These are phyloP conservation scores for Eutrema yunnanense DNA, from an alignment of 345 rosid genomes.

Conservation along the genomic window DNA sequence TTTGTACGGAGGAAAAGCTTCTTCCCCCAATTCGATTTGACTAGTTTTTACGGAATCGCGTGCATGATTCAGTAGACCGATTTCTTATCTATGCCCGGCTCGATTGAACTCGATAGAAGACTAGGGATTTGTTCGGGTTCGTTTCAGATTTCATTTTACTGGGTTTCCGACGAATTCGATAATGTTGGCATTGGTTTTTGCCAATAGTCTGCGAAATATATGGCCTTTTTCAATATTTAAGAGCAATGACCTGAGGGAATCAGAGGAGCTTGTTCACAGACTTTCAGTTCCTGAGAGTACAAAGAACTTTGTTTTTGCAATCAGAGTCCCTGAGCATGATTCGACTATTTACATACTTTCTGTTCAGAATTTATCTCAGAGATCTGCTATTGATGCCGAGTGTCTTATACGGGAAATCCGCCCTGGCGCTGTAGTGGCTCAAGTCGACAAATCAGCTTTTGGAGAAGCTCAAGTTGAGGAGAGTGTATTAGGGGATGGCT, in stretches of 20 bases:
- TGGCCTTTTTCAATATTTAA: constrained; percentile 74
- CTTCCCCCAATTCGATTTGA: not conserved
- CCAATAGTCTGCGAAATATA: constrained; percentile 37
- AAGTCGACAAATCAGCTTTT: constrained; percentile 39
- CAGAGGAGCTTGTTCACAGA: constrained; percentile 49
- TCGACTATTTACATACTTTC: constrained; percentile 72
- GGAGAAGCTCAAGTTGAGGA: constrained; percentile 44
- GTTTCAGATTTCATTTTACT: too few species aligned
- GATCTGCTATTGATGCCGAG: constrained; percentile 72
- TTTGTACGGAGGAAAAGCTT: not conserved
- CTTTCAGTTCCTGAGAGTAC: constrained; percentile 67
- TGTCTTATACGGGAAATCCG: constrained; percentile 57
- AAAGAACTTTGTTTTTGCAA: constrained; percentile 65
- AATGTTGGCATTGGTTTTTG: constrained; percentile 42
- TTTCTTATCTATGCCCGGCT: constrained; percentile 1
- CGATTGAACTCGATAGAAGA: constrained; percentile 9
- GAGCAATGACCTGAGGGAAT: constrained; percentile 54
- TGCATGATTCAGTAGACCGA: not conserved
- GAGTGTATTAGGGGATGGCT: constrained; percentile 31
- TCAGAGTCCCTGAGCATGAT: constrained; percentile 49
- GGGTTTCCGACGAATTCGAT: not conserved
- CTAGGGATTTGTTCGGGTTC: not conserved
- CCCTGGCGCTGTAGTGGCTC: constrained; percentile 79
- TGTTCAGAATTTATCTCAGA: constrained; percentile 73
- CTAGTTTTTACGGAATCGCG: not conserved